These are phyloP conservation scores for Parmelia sp. DNA, from an alignment of 495 filamentous ascomycete species.

Conservation along the genomic window DNA sequence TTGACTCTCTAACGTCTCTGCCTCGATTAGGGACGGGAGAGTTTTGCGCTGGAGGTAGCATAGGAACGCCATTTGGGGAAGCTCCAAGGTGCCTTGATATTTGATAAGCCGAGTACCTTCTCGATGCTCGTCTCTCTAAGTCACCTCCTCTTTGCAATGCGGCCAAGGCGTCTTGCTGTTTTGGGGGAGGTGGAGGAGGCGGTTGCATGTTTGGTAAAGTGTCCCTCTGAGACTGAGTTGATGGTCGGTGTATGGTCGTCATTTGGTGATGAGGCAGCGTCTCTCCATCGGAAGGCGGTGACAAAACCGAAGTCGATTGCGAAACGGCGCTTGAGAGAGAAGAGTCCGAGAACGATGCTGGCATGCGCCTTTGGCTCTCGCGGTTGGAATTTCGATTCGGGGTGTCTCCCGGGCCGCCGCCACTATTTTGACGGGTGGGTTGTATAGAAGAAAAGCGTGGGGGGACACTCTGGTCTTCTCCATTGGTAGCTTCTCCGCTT, in stretches of 20 bases:
- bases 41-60: conserved; percentile 73
- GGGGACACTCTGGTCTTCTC: conserved; percentile 41
- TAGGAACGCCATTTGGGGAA: conserved; percentile 72
- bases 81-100: conserved; percentile 87
- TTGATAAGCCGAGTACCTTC: conserved; percentile 91
- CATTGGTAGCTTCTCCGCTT: conserved; percentile 30
- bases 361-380: conserved; percentile 44
- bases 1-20: conserved; percentile 79
- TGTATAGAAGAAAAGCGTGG: conserved; percentile 41
- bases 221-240: conserved; percentile 30
- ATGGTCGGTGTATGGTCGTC: conserved; percentile 33
- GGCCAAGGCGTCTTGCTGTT: conserved; percentile 83
- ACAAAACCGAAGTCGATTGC: conserved; percentile 61
- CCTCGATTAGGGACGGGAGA: conserved; percentile 85
- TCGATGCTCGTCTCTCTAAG: conserved; percentile 85
- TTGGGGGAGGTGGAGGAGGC: conserved; percentile 70
- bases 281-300: conserved; percentile 57
- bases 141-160: conserved; percentile 87
- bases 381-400: conserved; percentile 35
- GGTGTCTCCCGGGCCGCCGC: conserved; percentile 9
- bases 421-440: conserved; percentile 21
- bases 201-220: conserved; percentile 43
- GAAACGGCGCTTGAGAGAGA: conserved; percentile 61
- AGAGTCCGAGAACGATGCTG: conserved; percentile 38
- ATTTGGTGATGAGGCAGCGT: conserved; percentile 34